phyloP scores from a whole-genome alignment of 2,329 filamentous ascomycete species.

The Esteya vermicola region DNA sequence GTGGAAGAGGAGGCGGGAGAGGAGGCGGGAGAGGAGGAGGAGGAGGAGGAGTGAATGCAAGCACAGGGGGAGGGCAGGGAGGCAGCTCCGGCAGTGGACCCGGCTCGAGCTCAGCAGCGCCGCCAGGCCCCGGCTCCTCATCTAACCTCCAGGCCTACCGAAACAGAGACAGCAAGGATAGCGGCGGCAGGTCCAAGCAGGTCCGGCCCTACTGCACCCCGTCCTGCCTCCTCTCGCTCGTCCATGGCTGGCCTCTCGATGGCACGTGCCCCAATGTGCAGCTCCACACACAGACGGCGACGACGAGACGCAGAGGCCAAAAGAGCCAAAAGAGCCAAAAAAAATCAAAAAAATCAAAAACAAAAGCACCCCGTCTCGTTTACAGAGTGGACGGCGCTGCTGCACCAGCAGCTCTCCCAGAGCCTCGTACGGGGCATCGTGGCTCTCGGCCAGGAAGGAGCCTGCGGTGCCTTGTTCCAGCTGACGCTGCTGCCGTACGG shows the following conservation, averaged over 20 bases:
- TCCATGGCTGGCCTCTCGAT: constrained; percentile 1
- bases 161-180: not conserved
- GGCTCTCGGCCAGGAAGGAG: constrained; percentile 15
- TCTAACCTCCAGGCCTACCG: not conserved
- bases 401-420: constrained; percentile 2
- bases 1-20: not conserved
- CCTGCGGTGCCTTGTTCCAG: constrained; percentile 24
- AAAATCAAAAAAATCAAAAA: too few species aligned
- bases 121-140: too few species aligned
- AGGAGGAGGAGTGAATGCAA: too few species aligned
- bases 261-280: constrained; percentile 3
- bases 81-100: too few species aligned
- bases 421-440: constrained; percentile 18
- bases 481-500: constrained; percentile 24
- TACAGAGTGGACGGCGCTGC: constrained; percentile 1
- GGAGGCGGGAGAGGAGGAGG: not conserved
- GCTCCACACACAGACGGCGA: too few species aligned
- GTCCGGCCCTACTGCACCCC: constrained; percentile 5
- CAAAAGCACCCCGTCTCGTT: constrained; percentile 2
- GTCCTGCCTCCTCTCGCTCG: constrained; percentile 4
- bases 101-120: too few species aligned
- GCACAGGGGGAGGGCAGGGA: too few species aligned
- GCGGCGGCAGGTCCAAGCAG: not conserved
- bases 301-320: not conserved
- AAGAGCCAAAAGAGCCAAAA: not conserved